Conservation (phyloP, 768 basidiomycete species). For the Suillus fuscotomentosus region DNA sequence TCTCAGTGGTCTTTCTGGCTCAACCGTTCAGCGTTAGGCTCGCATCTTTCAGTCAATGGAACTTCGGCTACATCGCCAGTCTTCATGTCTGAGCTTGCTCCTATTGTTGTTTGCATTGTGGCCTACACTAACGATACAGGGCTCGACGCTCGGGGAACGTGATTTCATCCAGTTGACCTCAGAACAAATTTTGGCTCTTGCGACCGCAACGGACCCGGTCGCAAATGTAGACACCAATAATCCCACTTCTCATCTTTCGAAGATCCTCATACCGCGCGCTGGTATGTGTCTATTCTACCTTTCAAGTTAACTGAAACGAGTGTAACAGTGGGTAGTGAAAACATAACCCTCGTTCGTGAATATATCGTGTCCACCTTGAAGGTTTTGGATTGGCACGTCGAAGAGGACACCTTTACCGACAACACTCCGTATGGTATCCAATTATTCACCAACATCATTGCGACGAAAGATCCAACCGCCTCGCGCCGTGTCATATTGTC, state of each 20-base stretch:
- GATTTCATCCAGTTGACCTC: slow-evolving; percentile 44
- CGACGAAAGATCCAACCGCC: slow-evolving; percentile 90
- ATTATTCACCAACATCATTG: slow-evolving; percentile 87
- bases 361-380: slow-evolving; percentile 76
- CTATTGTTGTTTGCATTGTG: slow-evolving; percentile 13
- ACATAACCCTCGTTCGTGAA: slow-evolving; percentile 78
- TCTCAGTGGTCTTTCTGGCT: background rate
- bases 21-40: background rate
- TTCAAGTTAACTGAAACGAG: background rate
- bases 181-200: slow-evolving; percentile 49
- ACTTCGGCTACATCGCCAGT: background rate
- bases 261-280: slow-evolving; percentile 82
- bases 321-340: slow-evolving; percentile 61
- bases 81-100: slow-evolving; percentile 10
- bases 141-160: slow-evolving; percentile 34
- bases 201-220: slow-evolving; percentile 58
- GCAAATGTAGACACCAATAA: slow-evolving; percentile 66
- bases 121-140: slow-evolving; percentile 25
- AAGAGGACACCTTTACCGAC: slow-evolving; percentile 78
- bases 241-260: slow-evolving; percentile 72
- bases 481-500: slow-evolving; percentile 80
- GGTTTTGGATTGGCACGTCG: slow-evolving; percentile 81
- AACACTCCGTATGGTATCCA: slow-evolving; percentile 80
- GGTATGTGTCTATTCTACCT: slow-evolving; percentile 43
- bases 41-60: slow-evolving; percentile 1